A percentile compares a stretch with the other conserved stretches of the same genome.
Evolutionary conservation across 495 filamentous ascomycete genomes (phyloP).

Genomic region (Xylaria cubensis): DNA sequence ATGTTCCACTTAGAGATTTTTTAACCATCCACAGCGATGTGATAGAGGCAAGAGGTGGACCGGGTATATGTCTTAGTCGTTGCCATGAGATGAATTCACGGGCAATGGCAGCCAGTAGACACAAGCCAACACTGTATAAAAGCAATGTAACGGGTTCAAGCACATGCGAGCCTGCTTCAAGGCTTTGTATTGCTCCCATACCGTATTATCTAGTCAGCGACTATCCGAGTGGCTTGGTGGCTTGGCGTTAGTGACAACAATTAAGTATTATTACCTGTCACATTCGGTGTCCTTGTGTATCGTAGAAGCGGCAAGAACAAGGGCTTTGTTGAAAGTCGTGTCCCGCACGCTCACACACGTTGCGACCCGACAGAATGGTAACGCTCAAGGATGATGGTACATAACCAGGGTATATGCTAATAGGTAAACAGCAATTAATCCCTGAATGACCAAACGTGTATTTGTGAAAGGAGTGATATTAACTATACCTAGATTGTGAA

Average conservation of each 20-base stretch:
- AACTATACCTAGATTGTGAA: neutral
- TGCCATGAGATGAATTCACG: conserved; percentile 27
- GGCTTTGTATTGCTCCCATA: neutral
- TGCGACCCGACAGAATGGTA: conserved; percentile 17
- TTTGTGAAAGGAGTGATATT: neutral
- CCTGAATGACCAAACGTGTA: neutral
- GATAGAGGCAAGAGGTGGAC: conserved; percentile 30
- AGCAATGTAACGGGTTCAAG: conserved; percentile 6
- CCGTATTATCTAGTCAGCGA: neutral
- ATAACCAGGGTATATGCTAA: neutral
- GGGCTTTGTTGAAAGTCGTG: neutral
- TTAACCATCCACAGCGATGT: conserved; percentile 28
- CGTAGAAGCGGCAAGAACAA: neutral
- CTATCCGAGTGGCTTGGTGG: conserved; percentile 8
- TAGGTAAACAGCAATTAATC: neutral
- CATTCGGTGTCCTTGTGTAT: neutral
- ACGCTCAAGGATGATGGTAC: neutral
- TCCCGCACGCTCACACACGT: conserved; percentile 1
- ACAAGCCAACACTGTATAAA: conserved; percentile 10
- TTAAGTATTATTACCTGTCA: neutral
- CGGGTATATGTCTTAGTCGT: conserved; percentile 37
- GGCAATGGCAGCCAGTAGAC: conserved; percentile 12
- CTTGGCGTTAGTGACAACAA: conserved; percentile 9
- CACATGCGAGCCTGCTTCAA: neutral
- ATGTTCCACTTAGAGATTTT: conserved; percentile 23